A percentile compares a stretch with the other conserved stretches of the same genome.
Conservation (phyloP, 805 yeast species). For the Metschnikowia matae region DNA sequence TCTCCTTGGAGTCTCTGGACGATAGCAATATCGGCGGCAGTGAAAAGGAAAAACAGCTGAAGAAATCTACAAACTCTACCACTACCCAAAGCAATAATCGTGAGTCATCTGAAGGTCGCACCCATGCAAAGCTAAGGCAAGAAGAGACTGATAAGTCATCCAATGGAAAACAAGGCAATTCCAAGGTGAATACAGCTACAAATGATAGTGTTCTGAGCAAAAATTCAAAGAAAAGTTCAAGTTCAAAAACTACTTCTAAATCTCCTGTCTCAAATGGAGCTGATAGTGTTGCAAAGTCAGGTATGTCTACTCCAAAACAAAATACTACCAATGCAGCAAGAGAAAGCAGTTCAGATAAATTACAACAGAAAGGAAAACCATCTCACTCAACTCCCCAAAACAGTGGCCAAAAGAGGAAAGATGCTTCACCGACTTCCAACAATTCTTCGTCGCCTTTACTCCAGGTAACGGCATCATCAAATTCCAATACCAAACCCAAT, state of each 20-base stretch:
- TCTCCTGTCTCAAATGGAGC: not conserved
- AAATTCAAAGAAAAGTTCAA: not conserved
- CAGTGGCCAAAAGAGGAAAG: not conserved
- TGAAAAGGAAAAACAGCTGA: not conserved
- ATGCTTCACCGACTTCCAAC: not conserved
- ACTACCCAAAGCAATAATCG: not conserved
- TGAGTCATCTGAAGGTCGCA: not conserved
- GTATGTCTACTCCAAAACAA: not conserved
- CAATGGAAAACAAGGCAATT: not conserved
- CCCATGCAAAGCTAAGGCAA: not conserved
- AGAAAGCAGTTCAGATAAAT: not conserved
- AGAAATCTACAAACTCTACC: not conserved
- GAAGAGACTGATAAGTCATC: not conserved
- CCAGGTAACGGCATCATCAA: no score
- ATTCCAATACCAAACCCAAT: not conserved
- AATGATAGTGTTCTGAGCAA: not conserved
- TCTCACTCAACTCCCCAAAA: not conserved
- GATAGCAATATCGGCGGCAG: not conserved
- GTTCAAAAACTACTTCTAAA: not conserved
- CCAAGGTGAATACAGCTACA: not conserved
- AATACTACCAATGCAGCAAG: no score
- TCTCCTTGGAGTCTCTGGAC: constrained; percentile 6
- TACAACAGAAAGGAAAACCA: not conserved
- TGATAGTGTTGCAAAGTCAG: not conserved
- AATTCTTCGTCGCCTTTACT: not conserved